phyloP scores from a whole-genome alignment of 345 rosid species.

The Melastoma malabathricum region DNA sequence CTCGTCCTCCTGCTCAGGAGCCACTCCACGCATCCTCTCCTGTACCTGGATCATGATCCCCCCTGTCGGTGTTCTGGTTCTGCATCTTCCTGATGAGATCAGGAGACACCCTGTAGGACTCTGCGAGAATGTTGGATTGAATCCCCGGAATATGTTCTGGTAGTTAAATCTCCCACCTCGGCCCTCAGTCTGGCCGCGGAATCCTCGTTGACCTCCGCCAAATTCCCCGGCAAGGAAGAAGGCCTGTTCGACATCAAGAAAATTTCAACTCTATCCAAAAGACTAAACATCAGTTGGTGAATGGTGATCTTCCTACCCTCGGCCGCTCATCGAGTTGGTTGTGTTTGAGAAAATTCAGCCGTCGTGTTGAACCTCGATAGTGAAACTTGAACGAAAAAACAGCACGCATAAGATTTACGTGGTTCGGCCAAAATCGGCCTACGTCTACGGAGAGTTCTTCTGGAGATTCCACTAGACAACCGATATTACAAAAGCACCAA shows the following conservation, averaged over 20 bases:
- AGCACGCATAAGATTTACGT: no score
- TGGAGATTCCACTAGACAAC: no score
- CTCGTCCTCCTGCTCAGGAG: constrained; percentile 11
- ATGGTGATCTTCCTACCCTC: constrained; percentile 6
- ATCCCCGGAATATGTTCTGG: constrained; percentile 15
- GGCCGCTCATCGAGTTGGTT: constrained; percentile 22
- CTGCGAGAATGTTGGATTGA: constrained; percentile 19
- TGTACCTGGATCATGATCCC: constrained; percentile 12
- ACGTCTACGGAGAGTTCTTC: no score
- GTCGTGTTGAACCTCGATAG: no score
- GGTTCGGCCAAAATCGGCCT: no score
- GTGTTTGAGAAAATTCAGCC: no score
- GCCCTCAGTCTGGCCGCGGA: background rate
- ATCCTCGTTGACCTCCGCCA: constrained; percentile 1
- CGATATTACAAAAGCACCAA: no score
- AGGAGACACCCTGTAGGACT: constrained; percentile 15
- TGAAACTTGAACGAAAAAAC: no score
- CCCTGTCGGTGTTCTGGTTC: constrained; percentile 8
- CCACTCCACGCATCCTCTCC: constrained; percentile 6
- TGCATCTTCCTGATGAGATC: constrained; percentile 8
- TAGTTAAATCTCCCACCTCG: constrained; percentile 1
- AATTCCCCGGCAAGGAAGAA: constrained; percentile 18
- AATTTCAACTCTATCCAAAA: background rate
- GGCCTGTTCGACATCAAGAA: constrained; percentile 5
- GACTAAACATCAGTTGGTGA: background rate